phyloP scores from a whole-genome alignment of 495 filamentous ascomycete genomes.

The Annulohypoxylon stygium region DNA sequence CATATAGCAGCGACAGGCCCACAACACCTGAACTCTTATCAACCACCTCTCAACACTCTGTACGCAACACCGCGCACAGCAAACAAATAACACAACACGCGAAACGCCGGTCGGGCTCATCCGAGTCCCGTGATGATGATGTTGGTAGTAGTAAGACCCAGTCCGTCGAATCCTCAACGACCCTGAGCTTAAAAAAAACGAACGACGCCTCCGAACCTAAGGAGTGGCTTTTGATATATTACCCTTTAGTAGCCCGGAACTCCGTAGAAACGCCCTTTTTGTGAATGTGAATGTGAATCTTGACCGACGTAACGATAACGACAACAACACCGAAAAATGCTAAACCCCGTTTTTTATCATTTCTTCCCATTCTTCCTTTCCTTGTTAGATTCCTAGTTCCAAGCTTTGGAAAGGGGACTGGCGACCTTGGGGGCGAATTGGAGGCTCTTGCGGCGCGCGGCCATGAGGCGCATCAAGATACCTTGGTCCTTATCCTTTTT shows the following conservation, averaged over 20 bases:
- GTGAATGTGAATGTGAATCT: slow-evolving; percentile 1
- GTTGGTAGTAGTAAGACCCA: background rate
- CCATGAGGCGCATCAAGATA: slow-evolving; percentile 75
- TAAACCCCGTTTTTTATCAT: background rate
- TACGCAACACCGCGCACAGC: background rate
- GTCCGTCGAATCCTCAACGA: background rate
- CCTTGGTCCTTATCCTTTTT: slow-evolving; percentile 59
- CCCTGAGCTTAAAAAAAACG: background rate
- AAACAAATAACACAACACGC: background rate
- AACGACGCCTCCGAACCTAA: background rate
- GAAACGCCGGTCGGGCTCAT: background rate
- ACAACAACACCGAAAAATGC: slow-evolving; percentile 1
- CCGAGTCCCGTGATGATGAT: background rate
- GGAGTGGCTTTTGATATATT: background rate
- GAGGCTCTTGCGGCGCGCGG: slow-evolving; percentile 82
- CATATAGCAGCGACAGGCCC: background rate
- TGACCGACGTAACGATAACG: background rate
- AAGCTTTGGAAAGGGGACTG: slow-evolving; percentile 75
- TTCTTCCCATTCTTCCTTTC: background rate
- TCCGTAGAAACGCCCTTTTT: background rate
- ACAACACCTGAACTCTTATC: background rate
- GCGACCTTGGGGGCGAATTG: slow-evolving; percentile 83
- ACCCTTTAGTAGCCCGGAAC: background rate
- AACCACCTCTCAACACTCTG: background rate
- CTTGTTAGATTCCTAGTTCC: slow-evolving; percentile 46